These are phyloP conservation scores for Aspergillus tubingensis DNA, from an alignment of 2,329 filamentous ascomycete species.

Conservation along the genomic window DNA sequence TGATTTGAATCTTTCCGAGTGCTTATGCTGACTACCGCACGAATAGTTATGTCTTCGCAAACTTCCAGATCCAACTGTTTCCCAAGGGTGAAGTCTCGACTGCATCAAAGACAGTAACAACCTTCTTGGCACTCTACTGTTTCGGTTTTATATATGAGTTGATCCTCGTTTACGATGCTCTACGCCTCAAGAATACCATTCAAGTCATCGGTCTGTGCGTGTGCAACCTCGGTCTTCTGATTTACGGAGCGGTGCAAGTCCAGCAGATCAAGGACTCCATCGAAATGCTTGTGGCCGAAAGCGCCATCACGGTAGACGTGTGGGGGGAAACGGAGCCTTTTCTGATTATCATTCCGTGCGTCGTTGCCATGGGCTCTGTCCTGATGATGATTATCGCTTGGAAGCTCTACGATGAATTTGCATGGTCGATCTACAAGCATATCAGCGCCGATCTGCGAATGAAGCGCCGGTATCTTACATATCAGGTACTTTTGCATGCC, in stretches of 20 bases:
- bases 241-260: conserved; percentile 91
- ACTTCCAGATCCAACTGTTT: conserved; percentile 66
- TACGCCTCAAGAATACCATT: conserved; percentile 96
- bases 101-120: conserved; percentile 72
- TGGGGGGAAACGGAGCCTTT: conserved; percentile 73
- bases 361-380: conserved; percentile 75
- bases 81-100: conserved; percentile 45
- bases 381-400: conserved; percentile 77
- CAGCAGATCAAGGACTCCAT: conserved; percentile 84
- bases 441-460: conserved; percentile 96
- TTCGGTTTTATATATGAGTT: conserved; percentile 95
- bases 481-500: conserved; percentile 68
- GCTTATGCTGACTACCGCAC: conserved; percentile 13
- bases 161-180: conserved; percentile 86
- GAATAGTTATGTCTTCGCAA: conserved; percentile 80
- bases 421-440: conserved; percentile 99
- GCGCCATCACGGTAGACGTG: conserved; percentile 56
- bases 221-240: conserved; percentile 85
- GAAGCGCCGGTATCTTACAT: conserved; percentile 94
- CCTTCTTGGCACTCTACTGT: conserved; percentile 93
- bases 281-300: conserved; percentile 48
- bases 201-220: conserved; percentile 94
- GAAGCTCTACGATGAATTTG: conserved; percentile 98
- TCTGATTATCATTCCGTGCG: conserved; percentile 79
- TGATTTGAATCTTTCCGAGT: not conserved